Evolutionary conservation across 805 yeast species (phyloP), one percentile per base, ranked within the genome.

Genomic region (Isabelozyma rhagii): DNA sequence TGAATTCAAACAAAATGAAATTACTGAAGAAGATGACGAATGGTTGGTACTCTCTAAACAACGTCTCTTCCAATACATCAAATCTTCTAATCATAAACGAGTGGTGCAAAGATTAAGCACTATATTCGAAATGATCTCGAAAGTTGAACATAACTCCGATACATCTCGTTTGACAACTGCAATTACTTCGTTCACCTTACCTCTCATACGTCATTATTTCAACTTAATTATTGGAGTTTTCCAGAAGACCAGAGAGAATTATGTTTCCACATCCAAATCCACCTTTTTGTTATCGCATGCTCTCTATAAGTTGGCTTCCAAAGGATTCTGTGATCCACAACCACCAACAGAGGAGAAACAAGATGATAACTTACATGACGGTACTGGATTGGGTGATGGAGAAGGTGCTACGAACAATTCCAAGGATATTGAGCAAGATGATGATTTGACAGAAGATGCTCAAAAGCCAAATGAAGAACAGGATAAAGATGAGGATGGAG

Each of bases 371-470:
- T 64, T 85, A 51, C 86, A 87, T 41, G 94, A 89, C 42, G 98
- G 97, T 43, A 89, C 96, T 7, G 96, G 96, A 7, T 71, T 89
- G 17, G 99, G 99, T 36, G 94, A 93, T 59, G 99, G 98, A 21
- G 84, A 78, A 48, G 98, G 97, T 55, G 96, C 87, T 2, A 77
- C 82, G 25, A 85, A 87, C 58, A 82, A 87, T 57, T 82, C 93
- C 0, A 85, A 90, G 46, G 96, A 91, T 62, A 87, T 86, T 45
- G 97, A 86, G 54, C 96, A 92, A 47, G 97, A 92, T 56, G 97
- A 91, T 53, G 97, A 94, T 65, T 74, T 93, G 45, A 74, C 85
- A 4, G 97, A 91, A 61, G 79, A 83, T 56, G 88, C 87, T 0
- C 89, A 86, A 58, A 81, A 83, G 48, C 85, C 85, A 29, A 86